Conservation (phyloP, 352 stramenopile species). For the Phytopythium aichiense region DNA sequence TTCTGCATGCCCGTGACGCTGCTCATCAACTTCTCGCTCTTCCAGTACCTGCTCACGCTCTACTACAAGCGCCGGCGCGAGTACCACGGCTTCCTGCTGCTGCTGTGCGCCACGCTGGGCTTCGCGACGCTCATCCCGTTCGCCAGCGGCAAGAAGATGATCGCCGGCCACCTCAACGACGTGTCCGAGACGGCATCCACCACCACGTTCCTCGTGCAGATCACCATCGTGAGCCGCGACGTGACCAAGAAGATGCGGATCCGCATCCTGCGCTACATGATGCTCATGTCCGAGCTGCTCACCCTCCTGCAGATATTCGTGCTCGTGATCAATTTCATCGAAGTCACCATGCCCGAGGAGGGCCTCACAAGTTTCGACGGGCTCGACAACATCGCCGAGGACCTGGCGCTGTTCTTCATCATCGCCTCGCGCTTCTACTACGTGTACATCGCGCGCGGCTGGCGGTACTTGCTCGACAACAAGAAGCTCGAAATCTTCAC, state of each 20-base stretch:
- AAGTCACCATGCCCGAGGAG: not conserved
- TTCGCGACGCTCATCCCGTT: constrained; percentile 14
- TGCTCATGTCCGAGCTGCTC: constrained; percentile 18
- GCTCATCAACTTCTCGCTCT: constrained; percentile 26
- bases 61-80: constrained; percentile 24
- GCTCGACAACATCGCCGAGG: constrained; percentile 18
- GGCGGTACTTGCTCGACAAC: constrained; percentile 1
- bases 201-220: constrained; percentile 35
- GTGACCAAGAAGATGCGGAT: constrained; percentile 24
- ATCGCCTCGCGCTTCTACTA: constrained; percentile 26
- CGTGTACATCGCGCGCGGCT: constrained; percentile 14
- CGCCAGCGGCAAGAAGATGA: not conserved
- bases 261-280: constrained; percentile 19
- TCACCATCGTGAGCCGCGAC: constrained; percentile 28
- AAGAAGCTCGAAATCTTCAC: constrained; percentile 16
- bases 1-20: constrained; percentile 28
- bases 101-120: constrained; percentile 16
- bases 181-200: constrained; percentile 30
- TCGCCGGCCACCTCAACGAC: constrained; percentile 18
- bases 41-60: constrained; percentile 29
- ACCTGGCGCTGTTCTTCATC: constrained; percentile 16
- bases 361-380: not conserved
- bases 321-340: constrained; percentile 9
- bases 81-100: constrained; percentile 18
- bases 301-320: constrained; percentile 10